Evolutionary conservation across 176 grass and related monocot species (phyloP), one percentile per base, ranked within the genome.

Genomic region (Hordeum vulgare): DNA sequence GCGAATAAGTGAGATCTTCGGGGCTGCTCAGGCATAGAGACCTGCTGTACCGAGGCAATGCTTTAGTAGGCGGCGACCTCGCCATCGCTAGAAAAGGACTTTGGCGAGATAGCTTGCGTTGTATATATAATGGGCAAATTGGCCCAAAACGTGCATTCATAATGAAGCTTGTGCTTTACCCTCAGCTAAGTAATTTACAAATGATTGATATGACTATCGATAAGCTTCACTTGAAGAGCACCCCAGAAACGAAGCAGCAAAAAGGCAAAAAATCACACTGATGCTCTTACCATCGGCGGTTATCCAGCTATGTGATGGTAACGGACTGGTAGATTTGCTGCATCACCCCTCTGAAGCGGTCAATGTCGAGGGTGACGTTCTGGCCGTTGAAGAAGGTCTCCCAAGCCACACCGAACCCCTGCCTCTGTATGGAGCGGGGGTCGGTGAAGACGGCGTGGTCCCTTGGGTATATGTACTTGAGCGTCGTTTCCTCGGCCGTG

Each of bases 291-390:
- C n/a, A 6, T 60, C 20, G 20, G 24, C 34, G 24, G 14, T 41
- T 20, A 17, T 64, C 17, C 20, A 56, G 53, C 71, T 79, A 81
- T 31, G 81, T 23, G 23, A 59, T 77, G n/a, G 77, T 86, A 73
- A 88, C 17, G 5, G 83, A 95, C 9, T 74, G 25, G 64, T 90
- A 87, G 25, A 92, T 66, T 15, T 89, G 49, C 12, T 76, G 59
- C 80, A 93, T 75, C 6, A 67, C 72, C 7, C 31, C 45, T 34
- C 69, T 87, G 80, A 96, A 93, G 8, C 91, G 60, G 21, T 31
- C 40, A 26, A 96, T 75, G 45, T 96, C 88, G 1, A 96, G 84
- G 36, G 83, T 93, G 35, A 96, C 78, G 39, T 91, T 93, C 67
- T 96, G 90, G 10, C 90, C 80, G 0, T 85, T 18, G 31, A 93